Percentiles rank a stretch among this genome's conserved stretches.
Conservation (phyloP, 306 rosid genomes). For the Vicia faba region DNA sequence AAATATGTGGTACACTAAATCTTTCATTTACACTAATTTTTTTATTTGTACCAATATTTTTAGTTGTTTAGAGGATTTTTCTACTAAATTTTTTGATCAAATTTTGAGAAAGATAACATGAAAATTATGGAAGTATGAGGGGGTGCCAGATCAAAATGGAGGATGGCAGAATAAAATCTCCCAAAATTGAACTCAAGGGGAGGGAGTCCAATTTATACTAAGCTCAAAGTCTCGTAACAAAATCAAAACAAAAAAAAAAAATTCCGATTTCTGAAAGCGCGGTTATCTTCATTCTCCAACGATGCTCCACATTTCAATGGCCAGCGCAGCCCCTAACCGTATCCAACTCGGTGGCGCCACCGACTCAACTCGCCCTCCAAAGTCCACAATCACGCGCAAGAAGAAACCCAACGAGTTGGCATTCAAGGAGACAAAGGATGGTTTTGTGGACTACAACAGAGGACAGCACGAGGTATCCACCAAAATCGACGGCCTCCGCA, state of each 20-base stretch:
- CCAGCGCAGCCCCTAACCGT: slow-evolving; percentile 41
- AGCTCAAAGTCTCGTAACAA: neutral
- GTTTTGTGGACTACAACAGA: slow-evolving; percentile 78
- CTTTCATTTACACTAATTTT: too few species aligned
- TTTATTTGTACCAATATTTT: too few species aligned
- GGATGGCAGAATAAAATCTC: too few species aligned
- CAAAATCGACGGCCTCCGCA: slow-evolving; percentile 60
- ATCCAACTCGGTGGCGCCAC: slow-evolving; percentile 31
- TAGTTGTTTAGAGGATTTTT: too few species aligned
- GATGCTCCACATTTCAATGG: slow-evolving; percentile 38
- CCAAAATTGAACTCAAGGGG: too few species aligned
- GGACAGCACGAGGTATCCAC: slow-evolving; percentile 63
- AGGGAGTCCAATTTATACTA: neutral
- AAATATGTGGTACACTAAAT: too few species aligned
- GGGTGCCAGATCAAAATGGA: too few species aligned
- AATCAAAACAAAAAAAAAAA: neutral
- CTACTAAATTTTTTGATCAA: too few species aligned
- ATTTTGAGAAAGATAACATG: too few species aligned
- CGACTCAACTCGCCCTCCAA: slow-evolving; percentile 33
- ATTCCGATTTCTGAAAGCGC: slow-evolving; percentile 15
- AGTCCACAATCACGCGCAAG: slow-evolving; percentile 35
- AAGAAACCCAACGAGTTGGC: slow-evolving; percentile 44
- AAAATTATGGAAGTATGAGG: too few species aligned
- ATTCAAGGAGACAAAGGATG: slow-evolving; percentile 69
- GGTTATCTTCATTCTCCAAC: slow-evolving; percentile 36